phyloP scores from a whole-genome alignment of 306 rosid species.

The Pachyrhizus erosus region DNA sequence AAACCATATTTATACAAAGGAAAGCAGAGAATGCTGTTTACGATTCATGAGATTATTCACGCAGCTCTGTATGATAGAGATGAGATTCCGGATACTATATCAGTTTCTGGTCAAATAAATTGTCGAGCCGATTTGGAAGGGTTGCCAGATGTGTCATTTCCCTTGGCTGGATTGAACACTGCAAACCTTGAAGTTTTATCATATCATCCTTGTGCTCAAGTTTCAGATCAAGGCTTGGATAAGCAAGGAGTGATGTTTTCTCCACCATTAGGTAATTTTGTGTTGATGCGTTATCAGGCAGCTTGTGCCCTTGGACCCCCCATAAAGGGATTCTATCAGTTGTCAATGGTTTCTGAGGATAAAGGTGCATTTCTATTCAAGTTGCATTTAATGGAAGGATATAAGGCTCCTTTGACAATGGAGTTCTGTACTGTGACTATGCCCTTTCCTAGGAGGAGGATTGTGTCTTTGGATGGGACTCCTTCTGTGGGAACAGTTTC shows the following conservation, averaged over 20 bases:
- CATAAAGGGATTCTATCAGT: slow-evolving; percentile 86
- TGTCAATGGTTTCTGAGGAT: slow-evolving; percentile 98
- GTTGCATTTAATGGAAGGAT: slow-evolving; percentile 89
- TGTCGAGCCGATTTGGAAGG: slow-evolving; percentile 95
- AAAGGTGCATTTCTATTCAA: slow-evolving; percentile 97
- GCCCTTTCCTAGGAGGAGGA: slow-evolving; percentile 91
- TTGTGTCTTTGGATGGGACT: slow-evolving; percentile 89
- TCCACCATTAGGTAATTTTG: slow-evolving; percentile 94
- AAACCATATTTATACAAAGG: slow-evolving; percentile 94
- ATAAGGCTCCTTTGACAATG: slow-evolving; percentile 85
- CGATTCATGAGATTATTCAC: slow-evolving; percentile 78
- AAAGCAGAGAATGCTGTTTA: slow-evolving; percentile 79
- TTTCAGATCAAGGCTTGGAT: slow-evolving; percentile 85
- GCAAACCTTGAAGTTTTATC: slow-evolving; percentile 73
- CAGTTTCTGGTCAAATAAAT: slow-evolving; percentile 90
- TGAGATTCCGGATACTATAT: slow-evolving; percentile 87
- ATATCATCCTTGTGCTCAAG: slow-evolving; percentile 88
- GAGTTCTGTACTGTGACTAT: slow-evolving; percentile 86
- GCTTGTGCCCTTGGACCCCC: slow-evolving; percentile 79
- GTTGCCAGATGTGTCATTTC: slow-evolving; percentile 94
- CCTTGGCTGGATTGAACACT: slow-evolving; percentile 65
- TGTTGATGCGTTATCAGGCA: slow-evolving; percentile 86
- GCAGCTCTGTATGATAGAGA: slow-evolving; percentile 95
- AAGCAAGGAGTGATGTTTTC: slow-evolving; percentile 92
- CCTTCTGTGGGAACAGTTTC: slow-evolving; percentile 93